Evolutionary conservation across 495 filamentous ascomycete species (phyloP).

Genomic region (Penicillium tannophilum): DNA sequence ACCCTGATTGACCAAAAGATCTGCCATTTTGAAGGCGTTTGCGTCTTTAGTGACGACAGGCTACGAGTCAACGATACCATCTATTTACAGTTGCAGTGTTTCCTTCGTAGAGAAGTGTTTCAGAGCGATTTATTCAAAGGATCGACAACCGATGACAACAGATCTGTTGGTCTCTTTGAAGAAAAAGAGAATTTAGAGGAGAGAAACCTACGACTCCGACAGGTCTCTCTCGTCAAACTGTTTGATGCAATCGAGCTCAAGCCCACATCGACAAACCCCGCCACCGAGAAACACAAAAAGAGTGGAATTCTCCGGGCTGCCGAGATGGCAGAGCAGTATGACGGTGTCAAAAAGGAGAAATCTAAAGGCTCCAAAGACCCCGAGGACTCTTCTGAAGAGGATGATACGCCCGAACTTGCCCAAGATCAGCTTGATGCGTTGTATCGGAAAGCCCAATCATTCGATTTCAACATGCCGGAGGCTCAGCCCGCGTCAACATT

Average conservation of each 20-base stretch:
- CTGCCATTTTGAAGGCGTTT: constrained; percentile 82
- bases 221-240: constrained; percentile 83
- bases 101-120: constrained; percentile 73
- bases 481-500: constrained; percentile 82
- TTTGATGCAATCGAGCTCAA: constrained; percentile 87
- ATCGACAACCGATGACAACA: constrained; percentile 63
- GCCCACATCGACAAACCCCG: constrained; percentile 53
- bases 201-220: constrained; percentile 77
- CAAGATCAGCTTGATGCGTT: constrained; percentile 93
- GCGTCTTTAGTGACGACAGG: constrained; percentile 86
- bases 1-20: constrained; percentile 89
- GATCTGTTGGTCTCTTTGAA: constrained; percentile 71
- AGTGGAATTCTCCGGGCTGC: constrained; percentile 82
- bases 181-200: constrained; percentile 86
- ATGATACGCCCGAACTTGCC: constrained; percentile 89
- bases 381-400: constrained; percentile 61
- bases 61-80: constrained; percentile 90
- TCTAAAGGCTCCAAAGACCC: constrained; percentile 37
- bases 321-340: constrained; percentile 79
- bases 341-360: constrained; percentile 60
- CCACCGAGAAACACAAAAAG: constrained; percentile 74
- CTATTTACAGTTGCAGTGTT: constrained; percentile 83
- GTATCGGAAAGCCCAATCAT: constrained; percentile 95
- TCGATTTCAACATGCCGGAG: constrained; percentile 90
- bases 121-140: constrained; percentile 57